Percentiles rank a stretch among this genome's conserved stretches.
These are phyloP conservation scores for Leccinum pallidistipes DNA, from an alignment of 1,284 basidiomycete species.

Conservation along the genomic window DNA sequence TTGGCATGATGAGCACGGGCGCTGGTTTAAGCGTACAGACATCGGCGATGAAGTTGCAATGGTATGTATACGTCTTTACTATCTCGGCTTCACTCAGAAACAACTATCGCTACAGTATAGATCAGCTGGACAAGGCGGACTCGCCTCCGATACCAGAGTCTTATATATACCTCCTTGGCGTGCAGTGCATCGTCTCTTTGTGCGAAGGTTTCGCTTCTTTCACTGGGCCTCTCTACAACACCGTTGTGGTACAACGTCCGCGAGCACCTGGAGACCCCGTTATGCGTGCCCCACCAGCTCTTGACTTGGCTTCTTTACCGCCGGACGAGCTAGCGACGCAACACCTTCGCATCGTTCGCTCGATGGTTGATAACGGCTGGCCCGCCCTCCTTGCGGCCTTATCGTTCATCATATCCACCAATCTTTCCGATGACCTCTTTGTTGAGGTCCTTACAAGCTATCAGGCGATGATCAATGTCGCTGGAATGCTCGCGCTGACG, in stretches of 20 bases:
- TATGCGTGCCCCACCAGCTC: slow-evolving; percentile 51
- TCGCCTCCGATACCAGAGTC: slow-evolving; percentile 89
- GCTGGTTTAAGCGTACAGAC: slow-evolving; percentile 68
- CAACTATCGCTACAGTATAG: slow-evolving; percentile 60
- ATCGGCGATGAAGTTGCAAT: slow-evolving; percentile 83
- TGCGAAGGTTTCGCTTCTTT: slow-evolving; percentile 85
- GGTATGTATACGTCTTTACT: slow-evolving; percentile 46
- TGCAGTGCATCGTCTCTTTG: slow-evolving; percentile 86
- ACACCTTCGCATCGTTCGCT: slow-evolving; percentile 61
- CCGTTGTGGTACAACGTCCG: slow-evolving; percentile 65
- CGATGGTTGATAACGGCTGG: slow-evolving; percentile 87
- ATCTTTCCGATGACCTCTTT: slow-evolving; percentile 86
- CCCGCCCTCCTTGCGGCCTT: slow-evolving; percentile 88
- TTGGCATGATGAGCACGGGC: slow-evolving; percentile 67
- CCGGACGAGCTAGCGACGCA: slow-evolving; percentile 52
- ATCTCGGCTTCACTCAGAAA: background rate
- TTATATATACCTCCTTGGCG: slow-evolving; percentile 88
- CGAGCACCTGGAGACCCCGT: slow-evolving; percentile 26
- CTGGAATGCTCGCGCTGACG: slow-evolving; percentile 82
- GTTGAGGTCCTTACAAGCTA: slow-evolving; percentile 80
- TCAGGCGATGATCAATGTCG: slow-evolving; percentile 84
- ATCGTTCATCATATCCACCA: slow-evolving; percentile 84
- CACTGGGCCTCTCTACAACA: slow-evolving; percentile 68
- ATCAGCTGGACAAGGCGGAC: slow-evolving; percentile 95
- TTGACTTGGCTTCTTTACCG: slow-evolving; percentile 64